These are phyloP conservation scores for Beauveria sp. DNA, from an alignment of 2,329 filamentous ascomycete species.

Conservation along the genomic window DNA sequence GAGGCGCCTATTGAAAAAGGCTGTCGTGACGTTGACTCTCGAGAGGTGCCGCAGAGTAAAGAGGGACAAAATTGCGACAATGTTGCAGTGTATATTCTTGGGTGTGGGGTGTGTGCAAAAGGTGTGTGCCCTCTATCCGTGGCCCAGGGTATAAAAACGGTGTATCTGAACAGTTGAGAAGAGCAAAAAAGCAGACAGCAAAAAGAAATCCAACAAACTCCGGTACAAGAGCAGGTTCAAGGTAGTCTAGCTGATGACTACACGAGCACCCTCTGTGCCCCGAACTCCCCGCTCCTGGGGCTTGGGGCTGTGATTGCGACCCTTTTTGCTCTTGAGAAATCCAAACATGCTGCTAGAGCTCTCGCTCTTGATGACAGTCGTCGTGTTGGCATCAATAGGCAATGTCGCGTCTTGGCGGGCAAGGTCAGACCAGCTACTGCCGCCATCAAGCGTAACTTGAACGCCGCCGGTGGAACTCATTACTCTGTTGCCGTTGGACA, in stretches of 20 bases:
- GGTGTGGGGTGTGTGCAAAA: not conserved
- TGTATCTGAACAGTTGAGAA: not conserved
- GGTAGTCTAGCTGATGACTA: constrained; percentile 56
- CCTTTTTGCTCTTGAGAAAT: constrained; percentile 83
- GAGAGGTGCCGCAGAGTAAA: not conserved
- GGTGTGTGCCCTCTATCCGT: constrained; percentile 1
- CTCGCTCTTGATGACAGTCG: constrained; percentile 43
- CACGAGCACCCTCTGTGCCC: constrained; percentile 87
- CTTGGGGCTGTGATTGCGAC: constrained; percentile 84
- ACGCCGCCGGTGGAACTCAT: constrained; percentile 75
- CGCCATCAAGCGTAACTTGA: constrained; percentile 83
- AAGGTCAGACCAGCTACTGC: constrained; percentile 85
- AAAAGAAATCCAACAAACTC: not conserved
- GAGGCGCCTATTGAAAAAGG: not conserved
- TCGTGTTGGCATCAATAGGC: constrained; percentile 54
- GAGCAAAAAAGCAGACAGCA: not conserved
- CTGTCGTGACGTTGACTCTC: not conserved
- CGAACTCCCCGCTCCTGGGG: constrained; percentile 88
- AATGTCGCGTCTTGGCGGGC: constrained; percentile 75
- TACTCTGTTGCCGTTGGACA: constrained; percentile 58
- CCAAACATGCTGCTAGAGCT: constrained; percentile 75
- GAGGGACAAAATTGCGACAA: not conserved
- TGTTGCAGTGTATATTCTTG: not conserved
- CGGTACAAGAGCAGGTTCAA: not conserved
- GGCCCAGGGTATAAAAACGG: constrained; percentile 10